Evolutionary conservation across 805 yeast species (phyloP), one percentile per base, ranked within the genome.

Genomic region (Spathaspora passalidarum): DNA sequence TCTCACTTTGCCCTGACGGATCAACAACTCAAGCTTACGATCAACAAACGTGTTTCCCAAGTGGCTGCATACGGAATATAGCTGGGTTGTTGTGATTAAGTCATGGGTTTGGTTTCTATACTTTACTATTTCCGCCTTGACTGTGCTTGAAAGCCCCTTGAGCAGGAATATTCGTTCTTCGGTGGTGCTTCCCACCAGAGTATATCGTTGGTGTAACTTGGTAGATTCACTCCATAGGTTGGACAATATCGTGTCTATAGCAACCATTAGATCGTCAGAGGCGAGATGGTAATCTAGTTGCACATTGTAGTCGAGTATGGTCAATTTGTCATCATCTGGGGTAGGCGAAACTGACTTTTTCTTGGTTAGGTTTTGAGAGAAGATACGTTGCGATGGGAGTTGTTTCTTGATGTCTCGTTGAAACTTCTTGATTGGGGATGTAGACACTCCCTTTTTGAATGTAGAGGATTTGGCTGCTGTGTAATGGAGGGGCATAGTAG

Each of bases 21-120:
- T 62, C 32, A 69, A 51, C 11, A 62, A 47, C 44, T 73, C 76
- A 1, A 79, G 56, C 39, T 62, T 63, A 32, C 66, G 65, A 52
- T 81, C 86, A 2, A 80, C 79, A 56, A 66, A 70, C 0, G 84
- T 78, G 49, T 67, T 59, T 0, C 80, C 79, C 36, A 68, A 62
- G 19, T 65, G 58, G 11, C 68, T 68, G 44, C 69, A 75, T 9
- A 80, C 52, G 1, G 83, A 63, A 52, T 80, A 80, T 3, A 81
- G 51, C 48, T 80, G 84, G 25, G 69, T 69, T 10, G 69, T 49
- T 1, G 79, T 65, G 7, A 77, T 60, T 32, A 76, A 50, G 8
- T 72, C 69, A 13, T 50, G 59, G 19, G 63, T 66, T 32, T 44
- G 47, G 13, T 23, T 42, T 26, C 77, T 52, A 51, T 62, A 70